These are phyloP conservation scores for Mortierella sp. DNA, from an alignment of 371 early-diverging fungal genomes.

Conservation along the genomic window DNA sequence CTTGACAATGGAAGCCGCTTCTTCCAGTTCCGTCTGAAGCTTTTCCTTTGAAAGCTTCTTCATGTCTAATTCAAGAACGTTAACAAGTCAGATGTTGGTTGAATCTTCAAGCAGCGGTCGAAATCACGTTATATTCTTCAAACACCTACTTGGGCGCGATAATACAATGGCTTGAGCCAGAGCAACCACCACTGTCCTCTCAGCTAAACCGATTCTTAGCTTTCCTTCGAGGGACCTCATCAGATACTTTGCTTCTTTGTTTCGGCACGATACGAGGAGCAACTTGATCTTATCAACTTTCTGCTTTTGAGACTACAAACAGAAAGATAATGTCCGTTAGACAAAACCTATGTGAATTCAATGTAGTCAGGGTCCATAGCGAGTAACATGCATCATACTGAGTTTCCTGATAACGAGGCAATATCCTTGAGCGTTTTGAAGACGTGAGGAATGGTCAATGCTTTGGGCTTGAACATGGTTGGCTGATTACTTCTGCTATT, in stretches of 20 bases:
- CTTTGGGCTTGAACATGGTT: constrained; percentile 82
- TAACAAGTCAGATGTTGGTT: not conserved
- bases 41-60: constrained; percentile 62
- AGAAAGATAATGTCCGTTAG: not conserved
- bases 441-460: constrained; percentile 84
- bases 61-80: constrained; percentile 42
- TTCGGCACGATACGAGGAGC: constrained; percentile 86
- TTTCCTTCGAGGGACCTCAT: constrained; percentile 96
- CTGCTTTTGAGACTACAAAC: constrained; percentile 72
- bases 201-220: constrained; percentile 97
- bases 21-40: constrained; percentile 66
- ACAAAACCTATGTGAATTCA: too few relatives aligned
- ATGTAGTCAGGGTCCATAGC: not conserved
- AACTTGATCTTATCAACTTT: constrained; percentile 90
- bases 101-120: not conserved
- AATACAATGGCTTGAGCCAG: constrained; percentile 86
- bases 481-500: constrained; percentile 80
- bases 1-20: constrained; percentile 85
- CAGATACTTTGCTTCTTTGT: constrained; percentile 93
- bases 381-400: constrained; percentile 56
- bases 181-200: constrained; percentile 91
- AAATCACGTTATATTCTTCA: not conserved
- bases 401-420: constrained; percentile 82
- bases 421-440: constrained; percentile 92
- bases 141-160: constrained; percentile 55